phyloP scores from a whole-genome alignment of 495 filamentous ascomycete genomes.

The Neurospora intermedia region DNA sequence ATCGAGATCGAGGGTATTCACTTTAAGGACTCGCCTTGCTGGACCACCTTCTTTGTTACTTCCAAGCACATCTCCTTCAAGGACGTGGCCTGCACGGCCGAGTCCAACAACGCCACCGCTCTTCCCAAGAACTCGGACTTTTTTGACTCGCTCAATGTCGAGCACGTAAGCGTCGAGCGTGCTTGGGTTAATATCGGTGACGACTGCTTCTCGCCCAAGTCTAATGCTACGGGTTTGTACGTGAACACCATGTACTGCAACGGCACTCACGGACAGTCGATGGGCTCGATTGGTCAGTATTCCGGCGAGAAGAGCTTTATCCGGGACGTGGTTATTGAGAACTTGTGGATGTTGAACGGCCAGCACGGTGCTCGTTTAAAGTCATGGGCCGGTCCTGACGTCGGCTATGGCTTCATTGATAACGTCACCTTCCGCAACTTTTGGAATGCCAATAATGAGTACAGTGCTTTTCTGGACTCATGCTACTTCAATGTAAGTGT shows the following conservation, averaged over 20 bases:
- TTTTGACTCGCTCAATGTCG: slow-evolving; percentile 43
- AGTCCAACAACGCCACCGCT: slow-evolving; percentile 40
- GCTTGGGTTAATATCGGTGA: slow-evolving; percentile 44
- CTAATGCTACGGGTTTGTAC: slow-evolving; percentile 46
- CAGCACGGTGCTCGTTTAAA: slow-evolving; percentile 48
- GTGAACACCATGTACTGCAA: slow-evolving; percentile 51
- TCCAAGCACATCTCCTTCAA: slow-evolving; percentile 43
- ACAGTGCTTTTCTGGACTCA: slow-evolving; percentile 42
- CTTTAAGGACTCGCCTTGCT: slow-evolving; percentile 47
- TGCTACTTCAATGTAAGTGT: slow-evolving; percentile 47
- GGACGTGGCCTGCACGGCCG: slow-evolving; percentile 42
- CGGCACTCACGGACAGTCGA: slow-evolving; percentile 45
- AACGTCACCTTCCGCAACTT: slow-evolving; percentile 51
- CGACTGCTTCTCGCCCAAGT: slow-evolving; percentile 51
- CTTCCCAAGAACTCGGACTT: slow-evolving; percentile 48
- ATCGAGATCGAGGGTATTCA: slow-evolving; percentile 45
- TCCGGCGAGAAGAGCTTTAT: slow-evolving; percentile 41
- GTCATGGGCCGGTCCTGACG: slow-evolving; percentile 41
- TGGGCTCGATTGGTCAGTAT: slow-evolving; percentile 50
- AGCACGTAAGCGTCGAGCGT: slow-evolving; percentile 39
- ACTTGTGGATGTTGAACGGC: slow-evolving; percentile 45
- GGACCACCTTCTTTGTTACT: slow-evolving; percentile 47
- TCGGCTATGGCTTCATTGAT: slow-evolving; percentile 47
- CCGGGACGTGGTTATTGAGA: slow-evolving; percentile 43
- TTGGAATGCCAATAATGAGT: slow-evolving; percentile 43